Evolutionary conservation across 108 stramenopile species (phyloP).

Genomic region (Asterionellopsis glacialis): DNA sequence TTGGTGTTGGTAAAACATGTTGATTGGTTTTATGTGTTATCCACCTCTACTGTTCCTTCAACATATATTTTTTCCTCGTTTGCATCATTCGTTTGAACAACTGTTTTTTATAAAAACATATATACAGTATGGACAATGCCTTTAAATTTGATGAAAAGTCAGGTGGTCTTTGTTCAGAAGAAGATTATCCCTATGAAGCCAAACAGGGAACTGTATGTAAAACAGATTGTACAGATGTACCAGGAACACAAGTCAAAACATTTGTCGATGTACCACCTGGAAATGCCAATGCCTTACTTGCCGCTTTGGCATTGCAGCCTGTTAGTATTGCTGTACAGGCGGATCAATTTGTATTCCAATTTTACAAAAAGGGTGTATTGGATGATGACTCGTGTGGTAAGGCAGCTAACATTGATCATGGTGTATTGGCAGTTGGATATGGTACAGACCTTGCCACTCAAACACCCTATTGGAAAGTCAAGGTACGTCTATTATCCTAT

Average conservation of each 20-base stretch:
- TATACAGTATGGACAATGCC: conserved; percentile 84
- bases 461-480: conserved; percentile 11
- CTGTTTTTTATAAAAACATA: background rate
- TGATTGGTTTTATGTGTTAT: background rate
- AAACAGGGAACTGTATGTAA: conserved; percentile 52
- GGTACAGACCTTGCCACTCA: conserved; percentile 71
- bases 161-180: conserved; percentile 85
- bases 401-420: conserved; percentile 85
- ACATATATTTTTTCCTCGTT: background rate
- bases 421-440: conserved; percentile 94
- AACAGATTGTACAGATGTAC: conserved; percentile 66
- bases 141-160: conserved; percentile 82
- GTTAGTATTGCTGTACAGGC: conserved; percentile 82
- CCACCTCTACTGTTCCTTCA: background rate
- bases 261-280: conserved; percentile 79
- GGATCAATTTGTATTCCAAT: conserved; percentile 84
- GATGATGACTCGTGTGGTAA: conserved; percentile 62
- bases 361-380: conserved; percentile 93
- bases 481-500: no score
- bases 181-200: conserved; percentile 86
- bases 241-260: conserved; percentile 61
- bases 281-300: conserved; percentile 60
- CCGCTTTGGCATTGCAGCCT: conserved; percentile 72
- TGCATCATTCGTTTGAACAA: background rate
- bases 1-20: background rate